phyloP scores from a whole-genome alignment of 495 filamentous ascomycete genomes.

The Melanomma pulvis-pyrius region DNA sequence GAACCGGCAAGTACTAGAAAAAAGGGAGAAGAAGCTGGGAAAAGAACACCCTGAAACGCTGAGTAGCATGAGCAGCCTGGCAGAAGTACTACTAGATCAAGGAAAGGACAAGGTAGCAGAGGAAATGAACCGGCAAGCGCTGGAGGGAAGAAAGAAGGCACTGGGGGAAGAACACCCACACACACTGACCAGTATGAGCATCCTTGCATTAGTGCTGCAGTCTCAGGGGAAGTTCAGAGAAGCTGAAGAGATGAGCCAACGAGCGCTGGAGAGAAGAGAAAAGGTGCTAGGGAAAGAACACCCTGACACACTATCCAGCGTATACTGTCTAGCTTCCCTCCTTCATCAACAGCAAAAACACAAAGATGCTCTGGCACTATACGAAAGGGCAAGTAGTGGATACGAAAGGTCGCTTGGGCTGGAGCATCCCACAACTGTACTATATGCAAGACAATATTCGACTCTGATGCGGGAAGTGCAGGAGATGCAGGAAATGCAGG shows the following conservation, averaged over 20 bases:
- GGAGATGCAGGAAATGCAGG: no score
- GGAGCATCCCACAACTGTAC: not conserved
- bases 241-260: not conserved
- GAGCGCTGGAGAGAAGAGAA: conserved; percentile 30
- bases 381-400: not conserved
- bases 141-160: no score
- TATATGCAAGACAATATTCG: not conserved
- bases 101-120: no score
- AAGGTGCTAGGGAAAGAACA: conserved; percentile 35
- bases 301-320: conserved; percentile 20
- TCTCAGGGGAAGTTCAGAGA: no score
- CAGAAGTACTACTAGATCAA: no score
- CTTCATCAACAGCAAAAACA: conserved; percentile 1
- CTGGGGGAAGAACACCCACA: no score
- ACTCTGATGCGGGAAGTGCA: not conserved
- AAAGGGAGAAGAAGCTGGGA: conserved; percentile 8
- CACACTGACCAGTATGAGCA: conserved; percentile 15
- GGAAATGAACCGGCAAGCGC: no score
- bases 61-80: conserved; percentile 7
- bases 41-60: conserved; percentile 5
- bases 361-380: not conserved
- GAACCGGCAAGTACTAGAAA: not conserved
- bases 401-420: not conserved
- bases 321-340: conserved; percentile 17
- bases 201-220: not conserved